These are phyloP conservation scores for Chenopodium album DNA, from an alignment of 148 eudicot species.

Conservation along the genomic window DNA sequence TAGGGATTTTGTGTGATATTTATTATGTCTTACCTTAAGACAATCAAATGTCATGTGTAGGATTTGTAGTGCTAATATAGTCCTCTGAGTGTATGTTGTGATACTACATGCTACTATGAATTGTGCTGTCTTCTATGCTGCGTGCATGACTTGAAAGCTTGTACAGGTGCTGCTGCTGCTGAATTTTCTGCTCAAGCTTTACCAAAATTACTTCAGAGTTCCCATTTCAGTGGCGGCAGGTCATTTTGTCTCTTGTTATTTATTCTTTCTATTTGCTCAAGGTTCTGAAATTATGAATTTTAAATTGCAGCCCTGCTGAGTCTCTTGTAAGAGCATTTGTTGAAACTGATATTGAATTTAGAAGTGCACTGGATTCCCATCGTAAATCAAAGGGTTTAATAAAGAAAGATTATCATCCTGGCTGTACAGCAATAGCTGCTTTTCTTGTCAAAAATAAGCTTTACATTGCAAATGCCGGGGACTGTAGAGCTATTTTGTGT, in stretches of 20 bases:
- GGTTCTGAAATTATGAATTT: not conserved
- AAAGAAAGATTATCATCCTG: constrained; percentile 90
- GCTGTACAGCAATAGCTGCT: constrained; percentile 87
- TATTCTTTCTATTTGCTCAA: not conserved
- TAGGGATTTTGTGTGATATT: not conserved
- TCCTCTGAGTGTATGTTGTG: not conserved
- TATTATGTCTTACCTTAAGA: not conserved
- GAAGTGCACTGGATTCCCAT: constrained; percentile 49
- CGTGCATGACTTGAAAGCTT: constrained; percentile 14
- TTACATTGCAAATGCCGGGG: constrained; percentile 92
- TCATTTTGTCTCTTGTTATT: constrained; percentile 16
- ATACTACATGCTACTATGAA: not conserved
- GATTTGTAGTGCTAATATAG: not conserved
- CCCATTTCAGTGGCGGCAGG: constrained; percentile 48
- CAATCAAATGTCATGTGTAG: not conserved
- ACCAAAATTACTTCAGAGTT: constrained; percentile 56
- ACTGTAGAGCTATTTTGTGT: constrained; percentile 86
- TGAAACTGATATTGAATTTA: constrained; percentile 72
- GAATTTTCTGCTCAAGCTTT: constrained; percentile 88
- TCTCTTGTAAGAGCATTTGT: constrained; percentile 69
- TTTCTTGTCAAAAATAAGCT: constrained; percentile 66
- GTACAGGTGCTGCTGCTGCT: constrained; percentile 93
- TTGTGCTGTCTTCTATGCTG: not conserved
- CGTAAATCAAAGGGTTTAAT: constrained; percentile 54
- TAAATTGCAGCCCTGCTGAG: constrained; percentile 54